Conservation (phyloP, 1,284 basidiomycete genomes). For the Agaricales sp. region DNA sequence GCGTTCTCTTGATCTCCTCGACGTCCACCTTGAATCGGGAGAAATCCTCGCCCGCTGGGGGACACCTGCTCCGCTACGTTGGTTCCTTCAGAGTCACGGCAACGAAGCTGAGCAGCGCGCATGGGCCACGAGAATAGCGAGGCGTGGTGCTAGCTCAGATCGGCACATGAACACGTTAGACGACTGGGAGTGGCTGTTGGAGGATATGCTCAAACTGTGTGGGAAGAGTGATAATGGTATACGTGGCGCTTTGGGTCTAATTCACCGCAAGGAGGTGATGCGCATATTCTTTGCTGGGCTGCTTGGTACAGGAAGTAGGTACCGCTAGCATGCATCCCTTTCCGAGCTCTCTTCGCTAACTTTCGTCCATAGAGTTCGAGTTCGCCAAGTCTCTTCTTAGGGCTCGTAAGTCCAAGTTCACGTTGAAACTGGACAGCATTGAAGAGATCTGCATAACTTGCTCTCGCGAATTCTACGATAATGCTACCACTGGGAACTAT, state of each 20-base stretch:
- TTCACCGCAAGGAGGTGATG: conserved; percentile 62
- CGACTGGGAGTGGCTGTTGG: conserved; percentile 78
- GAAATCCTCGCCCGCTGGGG: conserved; percentile 85
- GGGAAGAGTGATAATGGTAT: conserved; percentile 52
- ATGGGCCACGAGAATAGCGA: conserved; percentile 79
- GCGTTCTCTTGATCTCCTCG: conserved; percentile 77
- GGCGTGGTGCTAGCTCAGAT: conserved; percentile 50
- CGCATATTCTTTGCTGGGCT: conserved; percentile 79
- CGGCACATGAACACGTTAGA: conserved; percentile 50
- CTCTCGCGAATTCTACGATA: conserved; percentile 88
- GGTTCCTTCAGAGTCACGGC: conserved; percentile 73
- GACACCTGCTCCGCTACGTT: conserved; percentile 68
- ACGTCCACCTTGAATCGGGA: conserved; percentile 88
- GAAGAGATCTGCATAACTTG: conserved; percentile 75
- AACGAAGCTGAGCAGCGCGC: conserved; percentile 66
- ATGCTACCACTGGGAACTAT: conserved; percentile 84
- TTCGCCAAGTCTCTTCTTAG: conserved; percentile 63
- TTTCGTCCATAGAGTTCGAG: conserved; percentile 52
- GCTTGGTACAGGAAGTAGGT: conserved; percentile 80
- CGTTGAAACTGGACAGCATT: conserved; percentile 39
- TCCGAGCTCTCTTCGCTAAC: conserved; percentile 8
- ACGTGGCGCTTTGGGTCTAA: conserved; percentile 69
- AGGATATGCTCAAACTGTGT: conserved; percentile 81
- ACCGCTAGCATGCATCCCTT: conserved; percentile 2
- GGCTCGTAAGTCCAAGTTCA: conserved; percentile 38